phyloP scores from a whole-genome alignment of 371 early-diverging fungal genomes.

The Umbelopsis sp. region DNA sequence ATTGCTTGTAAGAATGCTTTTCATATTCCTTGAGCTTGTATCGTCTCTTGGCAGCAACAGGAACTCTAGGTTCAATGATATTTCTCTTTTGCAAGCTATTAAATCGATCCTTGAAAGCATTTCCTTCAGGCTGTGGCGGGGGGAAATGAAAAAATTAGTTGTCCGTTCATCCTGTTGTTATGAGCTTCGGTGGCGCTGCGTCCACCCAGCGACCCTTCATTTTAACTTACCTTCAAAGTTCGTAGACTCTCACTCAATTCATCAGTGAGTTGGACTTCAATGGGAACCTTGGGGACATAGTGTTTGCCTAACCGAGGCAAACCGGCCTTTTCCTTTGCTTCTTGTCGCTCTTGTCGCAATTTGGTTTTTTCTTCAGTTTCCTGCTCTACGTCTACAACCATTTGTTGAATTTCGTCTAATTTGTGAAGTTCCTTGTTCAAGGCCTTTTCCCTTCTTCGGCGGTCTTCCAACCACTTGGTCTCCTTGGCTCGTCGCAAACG shows the following conservation, averaged over 20 bases:
- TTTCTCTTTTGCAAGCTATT: constrained; percentile 83
- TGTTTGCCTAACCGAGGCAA: constrained; percentile 54
- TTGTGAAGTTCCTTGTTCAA: constrained; percentile 61
- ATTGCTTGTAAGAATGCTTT: constrained; percentile 56
- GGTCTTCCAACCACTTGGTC: constrained; percentile 43
- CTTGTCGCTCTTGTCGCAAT: constrained; percentile 44
- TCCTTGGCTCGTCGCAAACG: constrained; percentile 44
- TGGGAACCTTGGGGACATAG: constrained; percentile 45
- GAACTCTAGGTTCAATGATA: constrained; percentile 83
- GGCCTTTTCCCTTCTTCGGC: constrained; percentile 55
- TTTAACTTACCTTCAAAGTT: constrained; percentile 48
- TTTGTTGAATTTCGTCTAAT: constrained; percentile 52
- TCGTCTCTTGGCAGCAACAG: constrained; percentile 45
- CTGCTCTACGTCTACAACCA: constrained; percentile 41
- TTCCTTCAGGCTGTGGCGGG: constrained; percentile 81
- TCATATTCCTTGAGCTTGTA: constrained; percentile 63
- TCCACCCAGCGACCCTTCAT: no score
- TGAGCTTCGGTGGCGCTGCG: no score
- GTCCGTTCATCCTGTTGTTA: no score
- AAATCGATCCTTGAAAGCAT: constrained; percentile 81
- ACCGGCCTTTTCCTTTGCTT: constrained; percentile 49
- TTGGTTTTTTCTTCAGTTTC: constrained; percentile 42
- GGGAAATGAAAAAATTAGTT: no score
- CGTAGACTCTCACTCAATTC: constrained; percentile 63
- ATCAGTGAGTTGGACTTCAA: constrained; percentile 63